These are phyloP conservation scores for Lyophyllum decastes DNA, from an alignment of 768 basidiomycete genomes.

Conservation along the genomic window DNA sequence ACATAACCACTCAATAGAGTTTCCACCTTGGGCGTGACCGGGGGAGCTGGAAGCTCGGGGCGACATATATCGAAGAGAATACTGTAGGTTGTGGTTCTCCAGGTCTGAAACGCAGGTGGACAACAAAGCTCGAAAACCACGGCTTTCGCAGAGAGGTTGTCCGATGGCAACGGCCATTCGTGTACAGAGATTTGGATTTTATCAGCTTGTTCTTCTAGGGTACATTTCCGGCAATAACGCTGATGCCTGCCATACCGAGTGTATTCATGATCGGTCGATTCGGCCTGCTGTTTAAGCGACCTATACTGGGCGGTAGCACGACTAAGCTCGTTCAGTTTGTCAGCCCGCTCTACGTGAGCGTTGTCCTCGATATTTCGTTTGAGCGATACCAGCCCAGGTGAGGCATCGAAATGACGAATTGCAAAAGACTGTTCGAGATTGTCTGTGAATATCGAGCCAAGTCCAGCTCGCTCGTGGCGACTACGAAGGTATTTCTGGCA, in stretches of 20 bases:
- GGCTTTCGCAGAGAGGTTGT: slow-evolving; percentile 19
- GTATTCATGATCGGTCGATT: slow-evolving; percentile 7
- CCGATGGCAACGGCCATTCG: slow-evolving; percentile 49
- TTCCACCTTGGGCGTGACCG: neutral
- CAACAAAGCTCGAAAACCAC: slow-evolving; percentile 44
- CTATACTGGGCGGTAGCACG: slow-evolving; percentile 20
- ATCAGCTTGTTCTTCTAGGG: slow-evolving; percentile 10
- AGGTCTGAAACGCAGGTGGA: slow-evolving; percentile 40
- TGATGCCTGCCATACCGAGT: neutral
- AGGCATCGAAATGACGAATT: slow-evolving; percentile 32
- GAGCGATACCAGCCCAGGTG: slow-evolving; percentile 21
- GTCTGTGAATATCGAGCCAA: slow-evolving; percentile 34
- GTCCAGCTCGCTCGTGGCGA: slow-evolving; percentile 21
- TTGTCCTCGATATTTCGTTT: slow-evolving; percentile 26
- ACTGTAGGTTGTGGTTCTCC: slow-evolving; percentile 42
- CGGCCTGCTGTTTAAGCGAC: slow-evolving; percentile 12
- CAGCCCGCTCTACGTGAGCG: slow-evolving; percentile 19
- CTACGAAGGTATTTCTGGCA: slow-evolving; percentile 30
- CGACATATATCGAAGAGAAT: slow-evolving; percentile 38
- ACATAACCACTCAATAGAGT: neutral
- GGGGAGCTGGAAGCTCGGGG: neutral
- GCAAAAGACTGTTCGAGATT: slow-evolving; percentile 25
- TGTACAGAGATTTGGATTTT: slow-evolving; percentile 32
- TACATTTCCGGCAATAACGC: slow-evolving; percentile 30
- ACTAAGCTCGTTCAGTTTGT: slow-evolving; percentile 28